phyloP scores from a whole-genome alignment of 768 basidiomycete genomes.

The Trametopsis cervina region DNA sequence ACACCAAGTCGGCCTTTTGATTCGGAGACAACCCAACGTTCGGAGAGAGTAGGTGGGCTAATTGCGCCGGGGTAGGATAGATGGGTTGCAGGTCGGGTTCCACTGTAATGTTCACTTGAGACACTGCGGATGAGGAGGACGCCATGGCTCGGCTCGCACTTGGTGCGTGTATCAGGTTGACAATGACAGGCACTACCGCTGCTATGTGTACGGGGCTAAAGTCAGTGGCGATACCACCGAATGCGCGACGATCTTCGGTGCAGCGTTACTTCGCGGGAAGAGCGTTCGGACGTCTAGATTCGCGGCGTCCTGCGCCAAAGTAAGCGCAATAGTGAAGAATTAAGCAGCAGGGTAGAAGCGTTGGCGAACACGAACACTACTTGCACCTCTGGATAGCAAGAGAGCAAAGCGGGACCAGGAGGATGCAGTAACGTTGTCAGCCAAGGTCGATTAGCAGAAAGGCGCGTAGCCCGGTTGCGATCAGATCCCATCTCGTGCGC shows the following conservation, averaged over 20 bases:
- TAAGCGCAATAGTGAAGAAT: neutral
- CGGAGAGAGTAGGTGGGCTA: conserved; percentile 56
- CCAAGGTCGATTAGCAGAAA: too few species aligned
- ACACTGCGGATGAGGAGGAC: conserved; percentile 20
- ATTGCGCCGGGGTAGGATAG: conserved; percentile 59
- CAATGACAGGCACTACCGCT: too few species aligned
- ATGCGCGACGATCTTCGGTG: too few species aligned
- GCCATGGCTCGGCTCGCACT: too few species aligned
- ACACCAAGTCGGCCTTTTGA: conserved; percentile 64
- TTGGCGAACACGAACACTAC: neutral
- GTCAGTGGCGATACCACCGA: too few species aligned
- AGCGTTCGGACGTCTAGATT: too few species aligned
- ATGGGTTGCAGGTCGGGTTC: conserved; percentile 79
- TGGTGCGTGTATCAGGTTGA: too few species aligned
- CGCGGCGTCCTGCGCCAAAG: neutral
- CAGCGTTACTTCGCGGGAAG: too few species aligned
- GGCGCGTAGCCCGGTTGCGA: too few species aligned
- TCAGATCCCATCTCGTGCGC: too few species aligned
- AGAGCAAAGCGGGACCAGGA: neutral
- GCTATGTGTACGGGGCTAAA: too few species aligned
- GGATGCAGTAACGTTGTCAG: neutral
- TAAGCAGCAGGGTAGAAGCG: neutral
- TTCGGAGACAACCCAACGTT: conserved; percentile 59
- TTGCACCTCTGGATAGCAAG: neutral
- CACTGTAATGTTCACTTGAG: conserved; percentile 49